Conservation (phyloP, 2,329 filamentous ascomycete genomes). For the Cladophialophora exuberans region DNA sequence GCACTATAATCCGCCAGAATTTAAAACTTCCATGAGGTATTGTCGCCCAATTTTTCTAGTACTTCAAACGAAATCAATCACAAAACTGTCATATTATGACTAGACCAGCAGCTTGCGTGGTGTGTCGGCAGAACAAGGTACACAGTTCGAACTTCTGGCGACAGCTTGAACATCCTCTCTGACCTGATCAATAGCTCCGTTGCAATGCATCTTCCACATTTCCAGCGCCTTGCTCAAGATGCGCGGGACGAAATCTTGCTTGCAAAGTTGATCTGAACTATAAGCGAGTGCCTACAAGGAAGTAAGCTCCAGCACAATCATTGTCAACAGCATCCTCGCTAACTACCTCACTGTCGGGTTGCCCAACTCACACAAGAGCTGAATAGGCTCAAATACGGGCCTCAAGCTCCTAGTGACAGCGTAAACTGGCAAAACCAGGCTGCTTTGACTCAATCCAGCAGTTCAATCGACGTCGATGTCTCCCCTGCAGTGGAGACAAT, state of each 20-base stretch:
- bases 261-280: not conserved
- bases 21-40: too few relatives aligned
- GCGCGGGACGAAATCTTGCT: not conserved
- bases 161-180: not conserved
- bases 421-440: not conserved
- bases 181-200: not conserved
- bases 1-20: not conserved
- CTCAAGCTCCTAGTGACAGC: not conserved
- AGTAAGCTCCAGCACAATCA: conserved; percentile 13
- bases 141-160: too few relatives aligned
- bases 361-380: not conserved
- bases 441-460: not conserved
- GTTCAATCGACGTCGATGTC: not conserved
- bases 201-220: conserved; percentile 1
- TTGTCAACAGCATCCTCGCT: conserved; percentile 16
- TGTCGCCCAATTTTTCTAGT: too few relatives aligned
- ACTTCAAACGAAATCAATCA: too few relatives aligned
- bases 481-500: not conserved
- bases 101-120: not conserved
- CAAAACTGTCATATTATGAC: not conserved
- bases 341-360: conserved; percentile 27
- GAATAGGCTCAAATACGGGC: not conserved
- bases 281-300: not conserved
- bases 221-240: not conserved
- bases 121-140: not conserved